Evolutionary conservation across 2,329 filamentous ascomycete species (phyloP).

Genomic region (Fusarium vanettenii): DNA sequence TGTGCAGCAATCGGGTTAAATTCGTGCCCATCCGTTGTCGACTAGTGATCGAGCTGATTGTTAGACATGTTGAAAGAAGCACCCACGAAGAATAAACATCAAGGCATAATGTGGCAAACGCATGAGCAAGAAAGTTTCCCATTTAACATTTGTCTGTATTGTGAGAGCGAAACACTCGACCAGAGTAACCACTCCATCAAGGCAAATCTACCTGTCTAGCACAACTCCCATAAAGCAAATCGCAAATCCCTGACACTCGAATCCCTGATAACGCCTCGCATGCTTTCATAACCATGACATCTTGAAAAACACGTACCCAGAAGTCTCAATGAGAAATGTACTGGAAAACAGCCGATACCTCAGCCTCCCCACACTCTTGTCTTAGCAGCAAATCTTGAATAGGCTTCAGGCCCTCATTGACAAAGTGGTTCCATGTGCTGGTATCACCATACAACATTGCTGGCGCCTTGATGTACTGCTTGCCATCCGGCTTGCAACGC

Average conservation of each 20-base stretch:
- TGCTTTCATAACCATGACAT: conserved; percentile 20
- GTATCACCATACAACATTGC: conserved; percentile 98
- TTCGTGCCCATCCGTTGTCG: background rate
- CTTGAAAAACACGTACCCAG: conserved; percentile 3
- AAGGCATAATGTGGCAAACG: background rate
- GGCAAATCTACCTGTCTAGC: background rate
- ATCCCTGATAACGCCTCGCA: conserved; percentile 25
- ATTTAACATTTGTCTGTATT: background rate
- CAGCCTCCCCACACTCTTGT: conserved; percentile 82
- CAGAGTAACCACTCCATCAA: background rate
- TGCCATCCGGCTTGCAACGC: conserved; percentile 88
- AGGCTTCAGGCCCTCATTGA: conserved; percentile 79
- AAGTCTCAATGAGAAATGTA: conserved; percentile 85
- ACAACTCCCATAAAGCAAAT: conserved; percentile 17
- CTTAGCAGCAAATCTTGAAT: conserved; percentile 93
- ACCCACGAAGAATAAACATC: background rate
- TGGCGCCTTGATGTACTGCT: conserved; percentile 87
- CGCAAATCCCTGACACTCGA: conserved; percentile 1
- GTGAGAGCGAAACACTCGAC: background rate
- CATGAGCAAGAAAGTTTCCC: background rate
- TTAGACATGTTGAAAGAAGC: background rate
- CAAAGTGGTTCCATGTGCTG: conserved; percentile 99
- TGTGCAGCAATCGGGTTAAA: background rate
- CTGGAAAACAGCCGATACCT: conserved; percentile 96
- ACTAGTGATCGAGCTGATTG: background rate